phyloP scores from a whole-genome alignment of 257 asterid species.

The Paraleonurus japonicus region DNA sequence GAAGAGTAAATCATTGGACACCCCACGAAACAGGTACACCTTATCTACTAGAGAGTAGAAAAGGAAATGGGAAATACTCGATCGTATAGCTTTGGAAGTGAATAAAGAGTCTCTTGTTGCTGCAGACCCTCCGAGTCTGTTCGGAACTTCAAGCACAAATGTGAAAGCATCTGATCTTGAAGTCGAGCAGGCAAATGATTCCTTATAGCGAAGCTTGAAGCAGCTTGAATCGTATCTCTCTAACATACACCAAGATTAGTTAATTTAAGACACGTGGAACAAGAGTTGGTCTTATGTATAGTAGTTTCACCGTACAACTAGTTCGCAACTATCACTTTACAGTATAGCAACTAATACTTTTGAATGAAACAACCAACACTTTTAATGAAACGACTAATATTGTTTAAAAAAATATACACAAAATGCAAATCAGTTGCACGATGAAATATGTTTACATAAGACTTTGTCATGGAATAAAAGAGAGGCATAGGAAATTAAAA shows the following conservation, averaged over 20 bases:
- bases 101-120: slow-evolving; percentile 60
- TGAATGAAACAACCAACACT: too few relatives aligned
- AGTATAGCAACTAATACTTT: too few relatives aligned
- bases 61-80: slow-evolving; percentile 59
- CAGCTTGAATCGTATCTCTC: slow-evolving; percentile 74
- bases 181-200: slow-evolving; percentile 55
- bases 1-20: slow-evolving; percentile 57
- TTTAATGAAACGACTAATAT: too few relatives aligned
- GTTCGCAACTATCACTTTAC: too few relatives aligned
- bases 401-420: too few relatives aligned
- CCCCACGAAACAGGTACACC: slow-evolving; percentile 61
- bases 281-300: too few relatives aligned
- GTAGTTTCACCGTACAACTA: too few relatives aligned
- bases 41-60: slow-evolving; percentile 58
- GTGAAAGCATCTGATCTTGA: slow-evolving; percentile 66
- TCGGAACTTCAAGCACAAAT: slow-evolving; percentile 58
- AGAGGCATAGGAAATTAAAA: neutral
- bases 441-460: too few relatives aligned
- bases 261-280: too few relatives aligned
- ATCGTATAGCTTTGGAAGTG: slow-evolving; percentile 63
- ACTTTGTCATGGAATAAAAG: too few relatives aligned
- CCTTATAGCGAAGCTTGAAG: slow-evolving; percentile 59
- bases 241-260: slow-evolving; percentile 3
- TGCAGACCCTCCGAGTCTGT: slow-evolving; percentile 62
- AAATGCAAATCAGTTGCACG: too few relatives aligned